Percentiles rank a stretch among this genome's conserved stretches.
Conservation (phyloP, 1,139 yeast genomes). For the Hansenula anomala region DNA sequence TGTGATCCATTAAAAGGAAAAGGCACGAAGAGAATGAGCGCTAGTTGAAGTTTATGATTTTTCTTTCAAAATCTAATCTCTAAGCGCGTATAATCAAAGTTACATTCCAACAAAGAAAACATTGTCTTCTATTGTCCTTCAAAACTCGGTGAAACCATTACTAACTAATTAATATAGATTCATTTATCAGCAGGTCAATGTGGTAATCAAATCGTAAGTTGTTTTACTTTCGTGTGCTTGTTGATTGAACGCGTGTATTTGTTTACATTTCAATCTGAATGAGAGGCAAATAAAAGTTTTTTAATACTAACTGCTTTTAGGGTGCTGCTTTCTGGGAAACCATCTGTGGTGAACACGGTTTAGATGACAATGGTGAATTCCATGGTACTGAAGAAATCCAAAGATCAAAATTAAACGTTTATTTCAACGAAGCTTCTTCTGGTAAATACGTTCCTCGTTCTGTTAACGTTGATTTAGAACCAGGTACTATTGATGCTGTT, state of each 20-base stretch:
- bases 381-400: slow-evolving; percentile 67
- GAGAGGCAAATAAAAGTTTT: slow-evolving; percentile 1
- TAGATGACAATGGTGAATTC: slow-evolving; percentile 78
- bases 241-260: background rate
- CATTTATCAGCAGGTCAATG: slow-evolving; percentile 98
- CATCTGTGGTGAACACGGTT: slow-evolving; percentile 94
- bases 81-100: background rate
- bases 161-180: slow-evolving; percentile 42
- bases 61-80: too few relatives aligned
- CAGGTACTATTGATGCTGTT: slow-evolving; percentile 96
- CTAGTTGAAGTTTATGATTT: too few relatives aligned
- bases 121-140: too few relatives aligned
- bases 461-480: slow-evolving; percentile 96
- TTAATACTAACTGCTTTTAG: slow-evolving; percentile 34
- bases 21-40: too few relatives aligned
- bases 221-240: background rate
- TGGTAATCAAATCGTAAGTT: slow-evolving; percentile 94
- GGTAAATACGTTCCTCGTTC: slow-evolving; percentile 99
- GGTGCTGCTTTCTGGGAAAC: slow-evolving; percentile 99
- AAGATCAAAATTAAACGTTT: slow-evolving; percentile 91
- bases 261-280: background rate
- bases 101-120: slow-evolving; percentile 2
- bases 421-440: slow-evolving; percentile 91
- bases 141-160: background rate
- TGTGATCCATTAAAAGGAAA: too few relatives aligned